These are phyloP conservation scores for Fomitiporia mediterranea DNA, from an alignment of 1,284 basidiomycete species.

Conservation along the genomic window DNA sequence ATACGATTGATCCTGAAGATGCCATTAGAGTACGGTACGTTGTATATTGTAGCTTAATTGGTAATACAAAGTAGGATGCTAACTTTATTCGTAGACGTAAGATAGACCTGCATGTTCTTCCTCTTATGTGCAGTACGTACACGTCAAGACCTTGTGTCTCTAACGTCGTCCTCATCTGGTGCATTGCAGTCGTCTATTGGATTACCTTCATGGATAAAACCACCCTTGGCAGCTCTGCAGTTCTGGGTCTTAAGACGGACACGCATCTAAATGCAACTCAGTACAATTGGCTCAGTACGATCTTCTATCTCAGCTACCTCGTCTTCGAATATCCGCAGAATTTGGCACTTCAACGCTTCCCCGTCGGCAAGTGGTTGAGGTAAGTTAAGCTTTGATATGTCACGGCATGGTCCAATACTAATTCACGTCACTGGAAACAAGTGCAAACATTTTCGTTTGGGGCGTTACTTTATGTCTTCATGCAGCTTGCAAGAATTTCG, in stretches of 20 bases:
- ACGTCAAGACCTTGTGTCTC: no score
- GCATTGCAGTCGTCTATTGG: conserved; percentile 53
- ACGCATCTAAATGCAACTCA: conserved; percentile 50
- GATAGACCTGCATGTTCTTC: conserved; percentile 61
- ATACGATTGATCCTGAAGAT: conserved; percentile 45
- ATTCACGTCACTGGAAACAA: conserved; percentile 29
- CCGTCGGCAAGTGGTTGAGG: conserved; percentile 81
- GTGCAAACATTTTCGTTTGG: conserved; percentile 70
- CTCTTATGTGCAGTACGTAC: conserved; percentile 65
- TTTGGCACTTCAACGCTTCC: conserved; percentile 67
- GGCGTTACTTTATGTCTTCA: conserved; percentile 56
- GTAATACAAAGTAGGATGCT: neutral
- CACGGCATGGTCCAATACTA: no score
- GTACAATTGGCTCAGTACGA: conserved; percentile 66
- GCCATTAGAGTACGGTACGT: conserved; percentile 48
- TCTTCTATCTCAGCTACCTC: conserved; percentile 66
- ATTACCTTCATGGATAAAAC: conserved; percentile 73
- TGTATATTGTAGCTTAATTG: neutral
- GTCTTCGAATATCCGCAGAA: conserved; percentile 69
- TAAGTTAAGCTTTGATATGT: no score
- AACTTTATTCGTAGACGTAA: conserved; percentile 42
- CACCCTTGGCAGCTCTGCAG: conserved; percentile 60
- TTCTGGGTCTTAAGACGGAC: conserved; percentile 56
- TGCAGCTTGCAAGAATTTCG: conserved; percentile 70
- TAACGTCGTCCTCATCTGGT: conserved; percentile 20